Evolutionary conservation across 2,329 filamentous ascomycete species (phyloP).

Genomic region (Emergomyces orientalis): DNA sequence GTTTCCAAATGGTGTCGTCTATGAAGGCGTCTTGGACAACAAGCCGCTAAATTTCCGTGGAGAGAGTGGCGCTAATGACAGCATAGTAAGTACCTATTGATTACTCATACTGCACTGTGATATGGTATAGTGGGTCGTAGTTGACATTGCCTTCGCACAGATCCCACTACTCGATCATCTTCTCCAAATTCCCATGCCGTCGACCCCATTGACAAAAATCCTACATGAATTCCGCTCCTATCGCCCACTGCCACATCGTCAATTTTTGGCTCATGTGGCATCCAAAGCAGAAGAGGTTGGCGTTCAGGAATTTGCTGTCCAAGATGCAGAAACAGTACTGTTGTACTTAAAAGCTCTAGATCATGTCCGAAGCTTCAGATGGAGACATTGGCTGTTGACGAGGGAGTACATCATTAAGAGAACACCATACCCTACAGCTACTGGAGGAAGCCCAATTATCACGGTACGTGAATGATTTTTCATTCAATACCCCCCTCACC

Average conservation of each 20-base stretch:
- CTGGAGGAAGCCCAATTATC: constrained; percentile 41
- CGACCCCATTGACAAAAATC: constrained; percentile 80
- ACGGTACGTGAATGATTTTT: constrained; percentile 27
- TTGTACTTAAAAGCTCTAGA: constrained; percentile 39
- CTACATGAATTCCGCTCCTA: constrained; percentile 83
- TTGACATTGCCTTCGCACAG: constrained; percentile 23
- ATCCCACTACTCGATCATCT: constrained; percentile 84
- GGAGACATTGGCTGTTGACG: constrained; percentile 43
- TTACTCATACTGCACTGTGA: not conserved
- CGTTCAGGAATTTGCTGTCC: constrained; percentile 30
- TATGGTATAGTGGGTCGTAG: not conserved
- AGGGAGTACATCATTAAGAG: constrained; percentile 42
- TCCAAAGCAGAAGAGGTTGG: constrained; percentile 42
- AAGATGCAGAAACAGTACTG: constrained; percentile 34
- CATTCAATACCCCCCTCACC: not conserved
- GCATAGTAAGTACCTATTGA: constrained; percentile 50
- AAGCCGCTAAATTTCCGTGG: constrained; percentile 75
- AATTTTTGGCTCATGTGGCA: constrained; percentile 67
- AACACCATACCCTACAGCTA: constrained; percentile 39
- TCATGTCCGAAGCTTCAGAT: constrained; percentile 42
- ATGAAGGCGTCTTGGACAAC: constrained; percentile 66
- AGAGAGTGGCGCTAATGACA: constrained; percentile 89
- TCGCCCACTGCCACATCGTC: constrained; percentile 76
- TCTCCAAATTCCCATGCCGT: constrained; percentile 75
- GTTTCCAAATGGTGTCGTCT: constrained; percentile 87